A percentile compares a stretch with the other conserved stretches of the same genome.
phyloP scores from a whole-genome alignment of 2,329 filamentous ascomycete species.

The Penicillium sp. region DNA sequence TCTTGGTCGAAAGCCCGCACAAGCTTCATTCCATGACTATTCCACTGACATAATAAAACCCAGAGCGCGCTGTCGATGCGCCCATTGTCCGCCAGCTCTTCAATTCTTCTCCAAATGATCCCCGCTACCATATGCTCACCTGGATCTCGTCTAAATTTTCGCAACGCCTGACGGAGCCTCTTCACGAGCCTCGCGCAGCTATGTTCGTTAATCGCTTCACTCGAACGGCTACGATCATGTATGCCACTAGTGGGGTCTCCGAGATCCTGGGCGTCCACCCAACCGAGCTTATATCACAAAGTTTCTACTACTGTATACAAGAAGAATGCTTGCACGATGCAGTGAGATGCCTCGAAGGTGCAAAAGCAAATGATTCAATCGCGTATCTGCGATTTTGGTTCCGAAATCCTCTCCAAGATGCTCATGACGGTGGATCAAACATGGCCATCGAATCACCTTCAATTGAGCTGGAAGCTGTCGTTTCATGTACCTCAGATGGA shows the following conservation, averaged over 20 bases:
- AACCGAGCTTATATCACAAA: conserved; percentile 68
- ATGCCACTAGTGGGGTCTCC: conserved; percentile 72
- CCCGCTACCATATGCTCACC: conserved; percentile 85
- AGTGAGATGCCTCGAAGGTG: conserved; percentile 74
- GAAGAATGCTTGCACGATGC: conserved; percentile 70
- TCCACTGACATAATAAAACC: conserved; percentile 14
- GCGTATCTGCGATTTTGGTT: conserved; percentile 86
- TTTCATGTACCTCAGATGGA: conserved; percentile 86
- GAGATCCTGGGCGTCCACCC: conserved; percentile 73
- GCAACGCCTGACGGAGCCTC: conserved; percentile 51
- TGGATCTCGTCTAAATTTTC: conserved; percentile 78
- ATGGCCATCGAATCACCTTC: conserved; percentile 4
- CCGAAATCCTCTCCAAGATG: conserved; percentile 65
- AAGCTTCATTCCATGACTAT: neutral
- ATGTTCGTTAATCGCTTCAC: conserved; percentile 86
- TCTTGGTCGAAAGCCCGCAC: neutral
- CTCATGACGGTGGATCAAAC: neutral
- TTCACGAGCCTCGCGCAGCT: conserved; percentile 77
- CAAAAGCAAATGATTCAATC: conserved; percentile 87
- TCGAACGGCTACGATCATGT: conserved; percentile 79
- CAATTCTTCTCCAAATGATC: conserved; percentile 76
- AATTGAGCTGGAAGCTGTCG: conserved; percentile 81
- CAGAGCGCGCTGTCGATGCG: conserved; percentile 74
- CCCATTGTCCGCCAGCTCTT: conserved; percentile 77
- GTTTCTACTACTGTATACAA: conserved; percentile 85